phyloP scores from a whole-genome alignment of 805 yeast genomes.

The Candida parachauliodes region DNA sequence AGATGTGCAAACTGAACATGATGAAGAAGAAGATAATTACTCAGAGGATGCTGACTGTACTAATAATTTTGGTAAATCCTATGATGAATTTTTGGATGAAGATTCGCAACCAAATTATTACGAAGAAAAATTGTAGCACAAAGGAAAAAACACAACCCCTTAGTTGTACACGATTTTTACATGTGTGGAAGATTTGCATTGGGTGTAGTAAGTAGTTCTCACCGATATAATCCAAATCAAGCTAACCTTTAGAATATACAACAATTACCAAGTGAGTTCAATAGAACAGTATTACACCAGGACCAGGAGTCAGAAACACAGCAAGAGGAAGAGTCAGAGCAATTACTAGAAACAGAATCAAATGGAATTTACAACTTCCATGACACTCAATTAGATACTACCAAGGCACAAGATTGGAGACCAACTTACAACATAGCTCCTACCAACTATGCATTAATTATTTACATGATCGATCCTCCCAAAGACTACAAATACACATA shows the following conservation, averaged over 20 bases:
- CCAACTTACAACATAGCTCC: conserved; percentile 63
- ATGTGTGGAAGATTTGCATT: conserved; percentile 67
- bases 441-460: conserved; percentile 46
- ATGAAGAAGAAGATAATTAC: conserved; percentile 38
- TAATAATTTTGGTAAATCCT: conserved; percentile 30
- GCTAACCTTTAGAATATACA: conserved; percentile 23
- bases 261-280: conserved; percentile 27
- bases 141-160: background rate
- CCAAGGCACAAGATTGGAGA: conserved; percentile 2
- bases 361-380: conserved; percentile 11
- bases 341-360: conserved; percentile 9
- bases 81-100: conserved; percentile 29
- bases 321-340: conserved; percentile 9
- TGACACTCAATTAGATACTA: conserved; percentile 4
- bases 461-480: conserved; percentile 14
- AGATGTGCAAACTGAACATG: conserved; percentile 19
- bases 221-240: too few species aligned
- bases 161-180: background rate
- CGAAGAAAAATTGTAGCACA: conserved; percentile 4
- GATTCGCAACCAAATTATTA: conserved; percentile 23
- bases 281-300: conserved; percentile 17
- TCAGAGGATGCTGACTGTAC: conserved; percentile 33
- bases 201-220: conserved; percentile 40
- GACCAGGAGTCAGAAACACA: conserved; percentile 7
- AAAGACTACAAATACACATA: conserved; percentile 14